A percentile compares a stretch with the other conserved stretches of the same genome.
Evolutionary conservation across 2,329 filamentous ascomycete genomes (phyloP).

Genomic region (Thermomyces lanuginosus): DNA sequence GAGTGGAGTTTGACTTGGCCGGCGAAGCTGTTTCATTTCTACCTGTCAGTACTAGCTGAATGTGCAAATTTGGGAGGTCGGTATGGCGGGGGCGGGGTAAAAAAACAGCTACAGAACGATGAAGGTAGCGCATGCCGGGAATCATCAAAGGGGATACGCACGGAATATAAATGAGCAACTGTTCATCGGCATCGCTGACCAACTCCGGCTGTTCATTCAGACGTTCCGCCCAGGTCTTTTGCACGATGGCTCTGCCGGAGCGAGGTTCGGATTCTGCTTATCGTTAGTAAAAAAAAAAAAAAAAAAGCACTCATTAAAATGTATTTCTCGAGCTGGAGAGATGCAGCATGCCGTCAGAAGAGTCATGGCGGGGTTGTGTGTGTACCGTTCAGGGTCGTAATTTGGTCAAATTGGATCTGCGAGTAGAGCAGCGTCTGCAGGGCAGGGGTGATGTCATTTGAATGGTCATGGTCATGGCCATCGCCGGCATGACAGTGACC

Average conservation of each 20-base stretch:
- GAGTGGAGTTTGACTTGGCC: slow-evolving; percentile 86
- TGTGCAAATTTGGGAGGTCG: slow-evolving; percentile 4
- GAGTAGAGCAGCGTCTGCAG: slow-evolving; percentile 82
- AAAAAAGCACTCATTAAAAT: slow-evolving; percentile 1
- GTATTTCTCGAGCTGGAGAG: background rate
- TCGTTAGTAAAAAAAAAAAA: slow-evolving; percentile 1
- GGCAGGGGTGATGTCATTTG: slow-evolving; percentile 80
- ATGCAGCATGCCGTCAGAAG: background rate
- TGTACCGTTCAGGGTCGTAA: slow-evolving; percentile 63
- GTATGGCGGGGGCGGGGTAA: slow-evolving; percentile 3
- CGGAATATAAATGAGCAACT: slow-evolving; percentile 85
- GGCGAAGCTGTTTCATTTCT: slow-evolving; percentile 51
- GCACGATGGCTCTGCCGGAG: slow-evolving; percentile 57
- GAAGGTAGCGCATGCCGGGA: background rate
- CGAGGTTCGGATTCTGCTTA: slow-evolving; percentile 41
- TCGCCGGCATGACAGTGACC: slow-evolving; percentile 36
- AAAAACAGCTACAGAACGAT: slow-evolving; percentile 1
- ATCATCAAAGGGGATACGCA: slow-evolving; percentile 32
- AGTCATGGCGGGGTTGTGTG: background rate
- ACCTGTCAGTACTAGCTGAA: background rate
- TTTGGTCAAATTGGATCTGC: slow-evolving; percentile 75
- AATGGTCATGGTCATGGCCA: slow-evolving; percentile 79
- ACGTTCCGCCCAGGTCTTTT: slow-evolving; percentile 83
- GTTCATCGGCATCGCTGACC: slow-evolving; percentile 74
- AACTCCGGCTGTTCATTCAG: slow-evolving; percentile 57